Conservation (phyloP, 2,329 filamentous ascomycete genomes). For the Metarhizium brunneum region DNA sequence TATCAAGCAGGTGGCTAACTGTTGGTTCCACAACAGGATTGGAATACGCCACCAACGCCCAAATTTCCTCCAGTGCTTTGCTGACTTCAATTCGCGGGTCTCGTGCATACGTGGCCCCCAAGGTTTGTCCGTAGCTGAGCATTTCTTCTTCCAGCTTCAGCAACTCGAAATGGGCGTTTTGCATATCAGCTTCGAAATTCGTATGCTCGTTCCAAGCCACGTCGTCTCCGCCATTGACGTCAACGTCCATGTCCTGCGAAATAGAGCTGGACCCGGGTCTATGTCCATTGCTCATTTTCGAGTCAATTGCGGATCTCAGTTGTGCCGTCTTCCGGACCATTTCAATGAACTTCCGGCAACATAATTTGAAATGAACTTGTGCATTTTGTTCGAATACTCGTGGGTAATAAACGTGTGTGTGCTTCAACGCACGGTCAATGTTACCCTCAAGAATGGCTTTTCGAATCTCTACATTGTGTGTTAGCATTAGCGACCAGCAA, state of each 20-base stretch:
- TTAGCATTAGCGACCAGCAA: not conserved
- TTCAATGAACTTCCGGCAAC: slow-evolving; percentile 89
- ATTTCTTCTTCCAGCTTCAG: slow-evolving; percentile 55
- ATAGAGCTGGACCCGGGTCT: slow-evolving; percentile 23
- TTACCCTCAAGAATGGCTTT: slow-evolving; percentile 83
- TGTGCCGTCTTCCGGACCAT: slow-evolving; percentile 75
- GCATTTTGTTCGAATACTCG: slow-evolving; percentile 71
- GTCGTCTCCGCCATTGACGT: slow-evolving; percentile 36
- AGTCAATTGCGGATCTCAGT: slow-evolving; percentile 39
- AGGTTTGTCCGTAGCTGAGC: slow-evolving; percentile 67
- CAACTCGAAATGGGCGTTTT: slow-evolving; percentile 23
- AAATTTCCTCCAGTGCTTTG: slow-evolving; percentile 73
- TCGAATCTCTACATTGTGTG: slow-evolving; percentile 58
- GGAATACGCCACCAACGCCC: slow-evolving; percentile 77
- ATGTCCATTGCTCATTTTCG: slow-evolving; percentile 34
- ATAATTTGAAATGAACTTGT: slow-evolving; percentile 77
- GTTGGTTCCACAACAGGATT: slow-evolving; percentile 68
- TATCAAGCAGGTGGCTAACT: slow-evolving; percentile 70
- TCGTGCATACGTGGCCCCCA: slow-evolving; percentile 67
- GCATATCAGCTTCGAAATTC: slow-evolving; percentile 41
- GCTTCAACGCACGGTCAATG: slow-evolving; percentile 80
- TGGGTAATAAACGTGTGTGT: slow-evolving; percentile 70
- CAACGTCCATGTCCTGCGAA: slow-evolving; percentile 44
- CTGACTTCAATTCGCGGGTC: slow-evolving; percentile 62
- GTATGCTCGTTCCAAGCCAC: slow-evolving; percentile 35